Evolutionary conservation across 1,284 basidiomycete genomes (phyloP).

Genomic region (Cerrena zonata): DNA sequence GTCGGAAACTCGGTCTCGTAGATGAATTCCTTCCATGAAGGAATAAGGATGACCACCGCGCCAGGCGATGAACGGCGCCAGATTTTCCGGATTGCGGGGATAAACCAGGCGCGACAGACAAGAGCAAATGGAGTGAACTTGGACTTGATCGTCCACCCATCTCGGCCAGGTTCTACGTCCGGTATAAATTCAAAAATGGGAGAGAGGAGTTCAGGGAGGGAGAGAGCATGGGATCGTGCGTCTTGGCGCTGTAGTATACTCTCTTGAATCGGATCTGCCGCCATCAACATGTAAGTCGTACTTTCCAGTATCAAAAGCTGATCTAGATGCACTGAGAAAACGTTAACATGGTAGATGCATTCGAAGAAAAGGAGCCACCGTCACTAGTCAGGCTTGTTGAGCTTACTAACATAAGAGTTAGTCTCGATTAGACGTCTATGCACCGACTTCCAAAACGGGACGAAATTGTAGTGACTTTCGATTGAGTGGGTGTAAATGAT

Average conservation of each 20-base stretch:
- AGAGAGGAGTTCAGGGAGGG: background rate
- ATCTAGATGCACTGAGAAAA: too few relatives aligned
- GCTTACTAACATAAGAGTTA: too few relatives aligned
- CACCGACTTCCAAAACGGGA: too few relatives aligned
- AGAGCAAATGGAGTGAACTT: background rate
- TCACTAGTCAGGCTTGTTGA: too few relatives aligned
- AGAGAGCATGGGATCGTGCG: background rate
- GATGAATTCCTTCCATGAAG: background rate
- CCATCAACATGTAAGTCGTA: background rate
- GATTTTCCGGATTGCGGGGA: background rate
- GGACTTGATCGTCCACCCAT: too few relatives aligned
- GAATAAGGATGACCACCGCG: background rate
- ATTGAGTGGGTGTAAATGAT: too few relatives aligned
- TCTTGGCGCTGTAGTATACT: too few relatives aligned
- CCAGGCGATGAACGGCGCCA: background rate
- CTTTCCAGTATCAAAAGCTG: background rate
- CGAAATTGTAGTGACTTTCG: too few relatives aligned
- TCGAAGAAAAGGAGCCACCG: too few relatives aligned
- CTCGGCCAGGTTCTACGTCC: too few relatives aligned
- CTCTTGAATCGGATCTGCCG: background rate
- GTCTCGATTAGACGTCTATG: too few relatives aligned
- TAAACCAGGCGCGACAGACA: background rate
- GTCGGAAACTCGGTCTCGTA: background rate
- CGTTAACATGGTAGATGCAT: too few relatives aligned
- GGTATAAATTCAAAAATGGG: background rate